Base-by-base conservation (phyloP, 2,329 filamentous ascomycete species). In the Seiridium unicorne region DNA sequence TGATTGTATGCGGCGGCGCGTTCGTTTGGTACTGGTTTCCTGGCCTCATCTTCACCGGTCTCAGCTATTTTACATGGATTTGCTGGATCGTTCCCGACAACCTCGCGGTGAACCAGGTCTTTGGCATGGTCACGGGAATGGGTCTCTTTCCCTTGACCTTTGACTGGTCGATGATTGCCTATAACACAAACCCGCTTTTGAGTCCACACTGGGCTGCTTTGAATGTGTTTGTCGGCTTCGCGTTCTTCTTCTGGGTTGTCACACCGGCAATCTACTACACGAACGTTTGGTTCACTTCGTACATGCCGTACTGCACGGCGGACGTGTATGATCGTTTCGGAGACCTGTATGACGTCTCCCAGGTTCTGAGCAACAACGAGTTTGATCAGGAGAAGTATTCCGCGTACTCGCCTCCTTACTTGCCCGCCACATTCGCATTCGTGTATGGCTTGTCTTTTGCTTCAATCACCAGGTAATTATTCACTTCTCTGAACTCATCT, bases 291-390 rank as follows among this genome's bases (percentile, higher is more conserved):
- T 74, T 77, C 57, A 81, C 82, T 0, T 77, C 80, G 0, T 82
- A 84, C 56, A 69, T 86, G 10, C 83, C 84, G 0, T 73, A 84
- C 42, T 77, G 80, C 32, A 81, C 78, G 38, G 77, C 81, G n/a
- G 77, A 79, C 10, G 81, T 79, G 6, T 86, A 78, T 55, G 84
- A 86, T 67, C 83, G 84, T 48, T 81, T 74, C 0, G 83, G 79
- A 0, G 64, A 73, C 3, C 60, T 72, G 0, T 86, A 85, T 63
- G 77, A 85, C 46, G 79, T 81, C 0, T 72, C 75, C 0, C 73
- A 71, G 1, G 81, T 87, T 4, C 73, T 87, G 58, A 70, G 74
- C 9, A 74, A 76, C 31, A 75, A 76, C 7, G 58, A 71, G 0
- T 77, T 86, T 18, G 76, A 85, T 61, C 66, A 74, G 36, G 70